These are phyloP conservation scores for Fusarium incarnatum DNA, from an alignment of 2,329 filamentous ascomycete genomes.

Conservation along the genomic window DNA sequence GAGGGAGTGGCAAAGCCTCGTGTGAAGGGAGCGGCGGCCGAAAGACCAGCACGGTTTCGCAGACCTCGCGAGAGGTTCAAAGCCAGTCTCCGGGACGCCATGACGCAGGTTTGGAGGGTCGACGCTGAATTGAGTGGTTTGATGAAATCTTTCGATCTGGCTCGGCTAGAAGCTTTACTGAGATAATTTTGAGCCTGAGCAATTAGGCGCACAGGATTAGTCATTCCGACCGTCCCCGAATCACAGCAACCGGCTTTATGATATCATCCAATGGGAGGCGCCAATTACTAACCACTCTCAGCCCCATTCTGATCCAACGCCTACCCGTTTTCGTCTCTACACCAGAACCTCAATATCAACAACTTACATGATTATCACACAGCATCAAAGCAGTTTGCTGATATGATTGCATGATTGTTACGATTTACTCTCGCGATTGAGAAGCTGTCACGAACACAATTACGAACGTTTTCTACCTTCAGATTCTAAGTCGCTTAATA, in stretches of 20 bases:
- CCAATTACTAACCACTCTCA: constrained; percentile 49
- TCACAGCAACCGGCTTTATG: constrained; percentile 38
- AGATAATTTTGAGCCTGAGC: constrained; percentile 59
- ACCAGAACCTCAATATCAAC: constrained; percentile 12
- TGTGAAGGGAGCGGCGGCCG: constrained; percentile 79
- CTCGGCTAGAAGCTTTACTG: constrained; percentile 60
- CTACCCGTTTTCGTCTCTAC: constrained; percentile 37
- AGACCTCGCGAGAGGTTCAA: constrained; percentile 92
- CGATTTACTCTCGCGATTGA: not conserved
- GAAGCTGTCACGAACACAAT: not conserved
- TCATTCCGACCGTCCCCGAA: constrained; percentile 59
- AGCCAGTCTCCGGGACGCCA: constrained; percentile 98
- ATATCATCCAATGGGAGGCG: constrained; percentile 51
- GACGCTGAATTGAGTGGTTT: constrained; percentile 66
- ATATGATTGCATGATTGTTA: not conserved
- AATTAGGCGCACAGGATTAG: constrained; percentile 53
- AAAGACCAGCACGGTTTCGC: constrained; percentile 86
- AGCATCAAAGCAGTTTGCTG: constrained; percentile 6
- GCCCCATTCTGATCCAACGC: constrained; percentile 28
- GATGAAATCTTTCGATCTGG: constrained; percentile 62
- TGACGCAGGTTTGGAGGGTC: constrained; percentile 68
- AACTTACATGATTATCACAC: constrained; percentile 7
- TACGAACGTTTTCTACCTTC: not conserved
- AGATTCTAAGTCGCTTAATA: constrained; percentile 19
- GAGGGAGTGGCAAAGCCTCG: constrained; percentile 93